These are phyloP conservation scores for Yamagishiella unicocca DNA, from an alignment of 139 green algal species.

Conservation along the genomic window DNA sequence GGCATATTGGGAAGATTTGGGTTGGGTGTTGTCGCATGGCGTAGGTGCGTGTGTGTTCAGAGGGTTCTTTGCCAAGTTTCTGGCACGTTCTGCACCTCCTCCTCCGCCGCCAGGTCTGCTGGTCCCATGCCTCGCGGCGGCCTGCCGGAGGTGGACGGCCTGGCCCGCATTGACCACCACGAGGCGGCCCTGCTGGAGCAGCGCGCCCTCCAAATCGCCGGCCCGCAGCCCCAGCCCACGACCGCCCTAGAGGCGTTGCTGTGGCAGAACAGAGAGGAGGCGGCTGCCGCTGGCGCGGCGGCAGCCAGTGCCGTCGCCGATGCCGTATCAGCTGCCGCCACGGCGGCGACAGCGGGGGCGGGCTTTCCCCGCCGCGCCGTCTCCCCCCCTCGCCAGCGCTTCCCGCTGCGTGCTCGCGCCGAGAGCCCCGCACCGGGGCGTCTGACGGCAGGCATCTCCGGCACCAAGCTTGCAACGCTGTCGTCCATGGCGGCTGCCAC, in stretches of 20 bases:
- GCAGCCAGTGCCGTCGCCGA: neutral
- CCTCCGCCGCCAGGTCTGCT: neutral
- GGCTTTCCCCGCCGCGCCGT: too few relatives aligned
- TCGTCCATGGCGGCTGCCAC: neutral
- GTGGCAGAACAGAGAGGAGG: conserved; percentile 26
- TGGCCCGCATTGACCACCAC: neutral
- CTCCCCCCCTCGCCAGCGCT: too few relatives aligned
- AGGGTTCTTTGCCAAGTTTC: too few relatives aligned
- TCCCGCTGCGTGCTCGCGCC: too few relatives aligned
- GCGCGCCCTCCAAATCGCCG: neutral
- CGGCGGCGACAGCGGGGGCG: neutral
- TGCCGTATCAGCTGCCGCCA: neutral
- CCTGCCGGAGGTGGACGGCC: conserved; percentile 2
- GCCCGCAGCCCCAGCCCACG: neutral
- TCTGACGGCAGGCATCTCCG: neutral
- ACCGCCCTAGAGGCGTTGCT: conserved; percentile 33
- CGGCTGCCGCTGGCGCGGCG: neutral
- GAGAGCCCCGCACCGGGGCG: neutral
- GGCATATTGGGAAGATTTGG: too few relatives aligned
- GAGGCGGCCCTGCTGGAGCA: conserved; percentile 5
- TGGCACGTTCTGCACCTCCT: too few relatives aligned
- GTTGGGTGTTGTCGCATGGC: too few relatives aligned
- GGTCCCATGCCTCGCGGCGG: conserved; percentile 28
- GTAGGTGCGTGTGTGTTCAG: too few relatives aligned
- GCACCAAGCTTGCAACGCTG: neutral